Conservation (phyloP, 352 stramenopile species). For the Globisporangium camurandrum region DNA sequence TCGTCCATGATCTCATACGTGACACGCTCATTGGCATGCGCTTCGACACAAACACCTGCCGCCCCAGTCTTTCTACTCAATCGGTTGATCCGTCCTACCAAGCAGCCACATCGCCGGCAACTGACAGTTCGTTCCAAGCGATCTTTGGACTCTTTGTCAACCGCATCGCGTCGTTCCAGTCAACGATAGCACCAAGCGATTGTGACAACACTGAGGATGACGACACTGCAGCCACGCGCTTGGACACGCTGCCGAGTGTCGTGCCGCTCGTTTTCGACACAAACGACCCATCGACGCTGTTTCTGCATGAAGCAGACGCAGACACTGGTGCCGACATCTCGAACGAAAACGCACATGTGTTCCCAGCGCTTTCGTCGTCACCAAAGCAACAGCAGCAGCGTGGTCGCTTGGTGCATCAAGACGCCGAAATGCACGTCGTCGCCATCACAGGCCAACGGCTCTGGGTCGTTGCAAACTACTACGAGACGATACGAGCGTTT, state of each 20-base stretch:
- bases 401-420: constrained; percentile 25
- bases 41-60: constrained; percentile 1
- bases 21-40: constrained; percentile 21
- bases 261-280: constrained; percentile 28
- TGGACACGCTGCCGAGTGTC: constrained; percentile 27
- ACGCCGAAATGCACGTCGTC: constrained; percentile 22
- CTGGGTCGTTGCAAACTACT: constrained; percentile 41
- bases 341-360: constrained; percentile 32
- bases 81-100: not conserved
- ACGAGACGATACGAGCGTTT: constrained; percentile 35
- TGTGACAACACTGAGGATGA: not conserved
- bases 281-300: constrained; percentile 26
- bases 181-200: constrained; percentile 6
- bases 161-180: constrained; percentile 21
- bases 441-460: constrained; percentile 10
- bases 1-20: constrained; percentile 36
- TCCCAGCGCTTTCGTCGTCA: no score
- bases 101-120: not conserved
- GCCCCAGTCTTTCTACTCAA: not conserved
- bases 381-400: no score
- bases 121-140: not conserved
- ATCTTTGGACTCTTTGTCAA: constrained; percentile 26
- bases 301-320: constrained; percentile 20
- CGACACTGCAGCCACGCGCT: not conserved
- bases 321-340: constrained; percentile 35